Conservation (phyloP, 768 basidiomycete species). For the Mrakia frigida region DNA sequence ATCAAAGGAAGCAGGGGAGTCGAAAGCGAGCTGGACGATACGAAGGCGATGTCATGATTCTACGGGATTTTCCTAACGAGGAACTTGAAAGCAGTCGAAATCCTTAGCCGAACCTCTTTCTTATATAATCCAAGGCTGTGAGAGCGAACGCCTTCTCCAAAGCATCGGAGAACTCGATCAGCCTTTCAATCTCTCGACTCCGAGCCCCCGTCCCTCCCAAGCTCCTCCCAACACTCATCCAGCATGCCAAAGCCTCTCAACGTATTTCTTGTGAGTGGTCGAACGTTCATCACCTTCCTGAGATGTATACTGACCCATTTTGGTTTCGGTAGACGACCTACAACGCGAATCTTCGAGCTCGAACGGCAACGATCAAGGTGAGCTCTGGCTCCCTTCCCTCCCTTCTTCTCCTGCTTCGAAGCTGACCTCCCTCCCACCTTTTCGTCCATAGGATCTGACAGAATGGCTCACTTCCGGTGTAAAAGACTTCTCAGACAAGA, state of each 20-base stretch:
- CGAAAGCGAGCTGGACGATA: conserved; percentile 14
- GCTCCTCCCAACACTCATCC: background rate
- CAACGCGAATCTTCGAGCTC: conserved; percentile 15
- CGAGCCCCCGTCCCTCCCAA: background rate
- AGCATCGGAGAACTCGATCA: no score
- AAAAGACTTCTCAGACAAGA: conserved; percentile 45
- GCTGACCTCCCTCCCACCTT: no score
- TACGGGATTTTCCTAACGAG: no score
- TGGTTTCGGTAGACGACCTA: background rate
- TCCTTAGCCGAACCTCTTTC: no score
- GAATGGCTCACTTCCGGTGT: conserved; percentile 83
- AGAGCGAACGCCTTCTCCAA: no score
- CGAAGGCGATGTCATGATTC: background rate
- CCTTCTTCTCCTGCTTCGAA: background rate
- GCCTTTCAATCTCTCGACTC: no score
- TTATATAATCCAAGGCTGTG: no score
- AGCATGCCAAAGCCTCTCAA: conserved; percentile 14
- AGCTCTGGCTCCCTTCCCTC: background rate
- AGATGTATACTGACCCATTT: background rate
- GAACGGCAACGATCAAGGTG: conserved; percentile 14
- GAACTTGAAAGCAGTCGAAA: no score
- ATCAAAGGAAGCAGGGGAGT: conserved; percentile 21
- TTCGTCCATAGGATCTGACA: conserved; percentile 62
- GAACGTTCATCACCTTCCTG: background rate
- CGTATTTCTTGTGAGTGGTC: conserved; percentile 4